Evolutionary conservation across 345 rosid genomes (phyloP).

Genomic region (Eucalyptus regnans): DNA sequence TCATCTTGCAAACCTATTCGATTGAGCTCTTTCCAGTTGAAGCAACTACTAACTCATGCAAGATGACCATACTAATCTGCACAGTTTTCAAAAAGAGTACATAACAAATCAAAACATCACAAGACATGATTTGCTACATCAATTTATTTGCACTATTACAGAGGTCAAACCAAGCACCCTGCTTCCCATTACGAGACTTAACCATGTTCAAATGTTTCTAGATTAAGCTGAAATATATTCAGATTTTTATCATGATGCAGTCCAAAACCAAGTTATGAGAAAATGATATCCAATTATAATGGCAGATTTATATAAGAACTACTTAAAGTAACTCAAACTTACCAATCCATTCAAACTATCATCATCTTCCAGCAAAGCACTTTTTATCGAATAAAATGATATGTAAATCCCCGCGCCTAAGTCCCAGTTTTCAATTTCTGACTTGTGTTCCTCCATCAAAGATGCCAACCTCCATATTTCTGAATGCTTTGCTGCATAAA

Average conservation of each 20-base stretch:
- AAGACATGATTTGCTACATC: not conserved
- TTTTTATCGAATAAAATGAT: constrained; percentile 59
- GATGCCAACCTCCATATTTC: constrained; percentile 75
- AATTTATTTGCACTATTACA: not conserved
- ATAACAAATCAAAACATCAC: not conserved
- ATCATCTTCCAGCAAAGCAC: constrained; percentile 44
- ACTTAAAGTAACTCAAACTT: not conserved
- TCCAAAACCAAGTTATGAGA: not conserved
- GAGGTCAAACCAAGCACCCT: not conserved
- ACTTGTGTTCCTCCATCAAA: constrained; percentile 78
- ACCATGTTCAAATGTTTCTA: not conserved
- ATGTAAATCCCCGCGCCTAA: constrained; percentile 85
- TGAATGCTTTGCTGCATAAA: constrained; percentile 53
- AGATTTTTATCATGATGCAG: not conserved
- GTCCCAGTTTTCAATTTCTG: constrained; percentile 95
- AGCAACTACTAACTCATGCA: not conserved
- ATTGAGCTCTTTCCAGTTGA: not conserved
- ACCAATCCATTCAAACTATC: constrained; percentile 47
- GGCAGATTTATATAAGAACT: not conserved
- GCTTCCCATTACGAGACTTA: not conserved
- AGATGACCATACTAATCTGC: not conserved
- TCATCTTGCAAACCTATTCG: not conserved
- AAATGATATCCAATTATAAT: not conserved
- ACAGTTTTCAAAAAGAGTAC: not conserved
- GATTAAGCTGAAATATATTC: not conserved